These are phyloP conservation scores for Spergularia bocconei DNA, from an alignment of 148 eudicot species.

Conservation along the genomic window DNA sequence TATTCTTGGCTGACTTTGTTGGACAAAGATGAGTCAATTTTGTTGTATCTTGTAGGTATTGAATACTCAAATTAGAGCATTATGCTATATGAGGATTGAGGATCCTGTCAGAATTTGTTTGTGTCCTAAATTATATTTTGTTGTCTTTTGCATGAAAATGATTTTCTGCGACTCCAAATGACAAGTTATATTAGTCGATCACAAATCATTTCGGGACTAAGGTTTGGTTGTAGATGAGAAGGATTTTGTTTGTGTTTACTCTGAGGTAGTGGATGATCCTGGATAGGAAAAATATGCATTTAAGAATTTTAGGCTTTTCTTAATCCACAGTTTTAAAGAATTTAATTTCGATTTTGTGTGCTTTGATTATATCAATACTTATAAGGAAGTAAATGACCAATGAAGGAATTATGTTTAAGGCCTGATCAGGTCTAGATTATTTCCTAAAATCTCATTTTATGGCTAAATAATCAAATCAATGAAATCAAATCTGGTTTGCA, in stretches of 20 bases:
- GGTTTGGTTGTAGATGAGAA: background rate
- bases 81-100: background rate
- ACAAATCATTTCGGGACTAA: too few relatives aligned
- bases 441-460: background rate
- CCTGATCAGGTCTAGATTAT: background rate
- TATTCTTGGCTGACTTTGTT: too few relatives aligned
- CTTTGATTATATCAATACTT: background rate
- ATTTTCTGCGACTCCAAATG: too few relatives aligned
- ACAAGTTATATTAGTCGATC: too few relatives aligned
- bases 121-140: background rate
- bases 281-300: background rate
- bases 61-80: too few relatives aligned
- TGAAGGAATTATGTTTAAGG: background rate
- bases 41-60: too few relatives aligned
- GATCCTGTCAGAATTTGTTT: background rate
- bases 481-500: too few relatives aligned
- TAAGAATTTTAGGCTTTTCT: background rate
- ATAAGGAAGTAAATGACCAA: background rate
- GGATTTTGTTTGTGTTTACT: background rate
- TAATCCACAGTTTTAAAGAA: background rate
- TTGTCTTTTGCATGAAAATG: background rate
- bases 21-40: too few relatives aligned
- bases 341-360: background rate
- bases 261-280: background rate
- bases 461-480: background rate